Percentiles rank a stretch among this genome's conserved stretches.
Evolutionary conservation across 2,329 filamentous ascomycete genomes (phyloP).

Genomic region (Nemania bipapillata): DNA sequence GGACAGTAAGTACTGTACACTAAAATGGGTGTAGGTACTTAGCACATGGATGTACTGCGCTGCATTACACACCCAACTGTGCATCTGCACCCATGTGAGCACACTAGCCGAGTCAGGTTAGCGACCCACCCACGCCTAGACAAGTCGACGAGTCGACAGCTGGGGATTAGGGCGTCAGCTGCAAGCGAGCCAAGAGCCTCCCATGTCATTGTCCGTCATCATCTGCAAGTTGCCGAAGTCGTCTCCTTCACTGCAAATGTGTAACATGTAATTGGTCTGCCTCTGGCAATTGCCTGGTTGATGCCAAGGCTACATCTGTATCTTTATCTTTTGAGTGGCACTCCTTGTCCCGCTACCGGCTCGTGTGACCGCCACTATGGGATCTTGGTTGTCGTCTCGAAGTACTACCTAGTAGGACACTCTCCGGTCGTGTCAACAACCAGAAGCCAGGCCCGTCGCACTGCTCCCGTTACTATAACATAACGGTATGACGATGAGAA

Average conservation of each 20-base stretch:
- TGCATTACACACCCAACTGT: neutral
- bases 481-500: conserved; percentile 6
- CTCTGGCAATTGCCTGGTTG: conserved; percentile 42
- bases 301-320: conserved; percentile 44
- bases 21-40: neutral
- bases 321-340: conserved; percentile 29
- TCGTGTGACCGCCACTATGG: conserved; percentile 34
- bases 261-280: conserved; percentile 42
- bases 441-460: too few relatives aligned
- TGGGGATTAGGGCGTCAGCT: neutral
- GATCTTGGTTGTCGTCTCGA: neutral
- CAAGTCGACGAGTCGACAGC: neutral
- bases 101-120: conserved; percentile 14
- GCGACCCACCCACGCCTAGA: neutral
- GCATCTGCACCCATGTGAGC: too few relatives aligned
- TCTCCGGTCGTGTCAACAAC: too few relatives aligned
- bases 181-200: conserved; percentile 5
- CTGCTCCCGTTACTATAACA: neutral
- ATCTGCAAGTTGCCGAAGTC: conserved; percentile 16
- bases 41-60: too few relatives aligned
- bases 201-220: conserved; percentile 33
- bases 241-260: conserved; percentile 36
- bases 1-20: too few relatives aligned
- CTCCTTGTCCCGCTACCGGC: conserved; percentile 31
- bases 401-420: conserved; percentile 1